These are phyloP conservation scores for Tolypocladium endophyticum DNA, from an alignment of 2,329 filamentous ascomycete genomes.

Conservation along the genomic window DNA sequence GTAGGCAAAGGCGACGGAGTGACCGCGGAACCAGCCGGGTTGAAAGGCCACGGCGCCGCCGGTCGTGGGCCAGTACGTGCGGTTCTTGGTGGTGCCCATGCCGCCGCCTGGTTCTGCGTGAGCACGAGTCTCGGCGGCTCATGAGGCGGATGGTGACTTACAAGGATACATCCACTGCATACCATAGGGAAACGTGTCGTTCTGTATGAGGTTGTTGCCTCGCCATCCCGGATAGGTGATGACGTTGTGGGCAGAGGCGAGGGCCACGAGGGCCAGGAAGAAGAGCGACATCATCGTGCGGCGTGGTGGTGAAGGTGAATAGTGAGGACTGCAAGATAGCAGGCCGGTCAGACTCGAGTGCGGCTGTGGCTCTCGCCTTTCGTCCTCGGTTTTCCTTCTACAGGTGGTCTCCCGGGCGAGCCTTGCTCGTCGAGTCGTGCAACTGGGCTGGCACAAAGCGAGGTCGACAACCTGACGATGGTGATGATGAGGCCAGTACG, in stretches of 20 bases:
- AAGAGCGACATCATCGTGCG: slow-evolving; percentile 9
- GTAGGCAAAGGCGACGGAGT: slow-evolving; percentile 72
- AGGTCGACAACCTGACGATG: neutral
- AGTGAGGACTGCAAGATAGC: neutral
- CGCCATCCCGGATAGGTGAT: slow-evolving; percentile 80
- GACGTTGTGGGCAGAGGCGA: slow-evolving; percentile 63
- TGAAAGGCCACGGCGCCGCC: slow-evolving; percentile 87
- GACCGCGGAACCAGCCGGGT: slow-evolving; percentile 92
- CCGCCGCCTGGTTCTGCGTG: slow-evolving; percentile 62
- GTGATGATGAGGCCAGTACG: neutral
- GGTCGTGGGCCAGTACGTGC: slow-evolving; percentile 80
- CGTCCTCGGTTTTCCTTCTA: neutral
- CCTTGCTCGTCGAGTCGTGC: neutral
- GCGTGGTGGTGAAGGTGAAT: neutral
- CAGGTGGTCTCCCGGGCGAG: neutral
- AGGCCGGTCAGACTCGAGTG: neutral
- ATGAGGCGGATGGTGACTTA: slow-evolving; percentile 32
- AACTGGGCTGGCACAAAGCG: neutral
- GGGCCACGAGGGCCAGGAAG: slow-evolving; percentile 22
- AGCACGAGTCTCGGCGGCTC: neutral
- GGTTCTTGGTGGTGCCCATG: slow-evolving; percentile 63
- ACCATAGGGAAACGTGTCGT: slow-evolving; percentile 71
- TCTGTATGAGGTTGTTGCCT: slow-evolving; percentile 76
- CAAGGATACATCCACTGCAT: slow-evolving; percentile 96
- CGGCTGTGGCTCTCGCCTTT: too few species aligned